phyloP scores from a whole-genome alignment of 1,139 yeast genomes.

The Yamadazyma songkhlaensis region DNA sequence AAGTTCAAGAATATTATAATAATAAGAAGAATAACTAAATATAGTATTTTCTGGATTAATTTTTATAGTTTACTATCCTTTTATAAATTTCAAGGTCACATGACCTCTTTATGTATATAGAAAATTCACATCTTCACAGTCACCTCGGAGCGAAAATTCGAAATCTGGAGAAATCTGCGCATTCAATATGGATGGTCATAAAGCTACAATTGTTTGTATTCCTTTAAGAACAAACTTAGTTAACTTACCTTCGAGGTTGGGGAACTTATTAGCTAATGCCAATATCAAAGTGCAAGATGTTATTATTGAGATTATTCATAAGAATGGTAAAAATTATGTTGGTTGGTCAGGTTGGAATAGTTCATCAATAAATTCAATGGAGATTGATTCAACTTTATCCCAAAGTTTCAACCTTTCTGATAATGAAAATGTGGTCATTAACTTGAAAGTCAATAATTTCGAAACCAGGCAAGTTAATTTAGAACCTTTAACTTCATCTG shows the following conservation, averaged over 20 bases:
- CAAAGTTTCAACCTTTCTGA: conserved; percentile 51
- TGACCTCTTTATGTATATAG: neutral
- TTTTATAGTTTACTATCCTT: neutral
- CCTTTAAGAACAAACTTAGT: conserved; percentile 53
- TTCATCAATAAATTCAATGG: conserved; percentile 28
- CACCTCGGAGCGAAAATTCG: conserved; percentile 2
- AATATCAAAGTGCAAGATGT: conserved; percentile 61
- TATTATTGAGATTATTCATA: conserved; percentile 43
- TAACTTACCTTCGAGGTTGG: conserved; percentile 53
- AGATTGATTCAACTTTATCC: conserved; percentile 40
- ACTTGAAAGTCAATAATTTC: conserved; percentile 44
- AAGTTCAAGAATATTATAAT: conserved; percentile 17
- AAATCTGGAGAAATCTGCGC: conserved; percentile 10
- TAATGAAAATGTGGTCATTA: conserved; percentile 36
- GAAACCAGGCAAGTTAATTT: conserved; percentile 62
- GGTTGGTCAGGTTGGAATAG: conserved; percentile 82
- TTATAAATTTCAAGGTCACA: too few species aligned
- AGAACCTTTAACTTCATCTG: conserved; percentile 75
- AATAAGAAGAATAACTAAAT: conserved; percentile 8
- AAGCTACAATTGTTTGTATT: conserved; percentile 26
- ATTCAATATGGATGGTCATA: conserved; percentile 36
- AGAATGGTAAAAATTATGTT: conserved; percentile 39
- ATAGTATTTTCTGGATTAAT: too few species aligned
- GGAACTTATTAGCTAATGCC: conserved; percentile 49
- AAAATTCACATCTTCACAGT: conserved; percentile 1